These are phyloP conservation scores for Austroboletus novae-zelandiae DNA, from an alignment of 1,284 basidiomycete species.

Conservation along the genomic window DNA sequence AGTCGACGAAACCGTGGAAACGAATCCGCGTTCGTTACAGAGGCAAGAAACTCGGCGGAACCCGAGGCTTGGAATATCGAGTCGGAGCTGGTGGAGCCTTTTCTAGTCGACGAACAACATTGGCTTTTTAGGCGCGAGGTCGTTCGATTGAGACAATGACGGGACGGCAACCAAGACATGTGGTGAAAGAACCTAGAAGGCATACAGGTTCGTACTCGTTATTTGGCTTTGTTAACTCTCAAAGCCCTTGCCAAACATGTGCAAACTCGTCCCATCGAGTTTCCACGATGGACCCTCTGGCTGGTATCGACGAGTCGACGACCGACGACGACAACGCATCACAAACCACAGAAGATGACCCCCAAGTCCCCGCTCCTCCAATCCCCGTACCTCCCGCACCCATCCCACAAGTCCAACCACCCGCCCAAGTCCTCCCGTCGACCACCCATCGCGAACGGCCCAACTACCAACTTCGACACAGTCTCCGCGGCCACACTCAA, in stretches of 20 bases:
- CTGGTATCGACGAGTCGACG: slow-evolving; percentile 63
- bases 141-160: neutral
- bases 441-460: slow-evolving; percentile 51
- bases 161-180: slow-evolving; percentile 15
- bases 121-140: neutral
- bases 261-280: slow-evolving; percentile 19
- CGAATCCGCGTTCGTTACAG: slow-evolving; percentile 37
- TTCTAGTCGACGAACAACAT: slow-evolving; percentile 4
- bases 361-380: slow-evolving; percentile 57
- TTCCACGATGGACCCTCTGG: slow-evolving; percentile 26
- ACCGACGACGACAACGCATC: slow-evolving; percentile 77
- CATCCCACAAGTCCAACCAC: slow-evolving; percentile 32
- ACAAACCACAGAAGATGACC: slow-evolving; percentile 80
- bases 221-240: slow-evolving; percentile 23
- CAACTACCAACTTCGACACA: slow-evolving; percentile 67
- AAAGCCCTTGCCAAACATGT: slow-evolving; percentile 22
- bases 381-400: slow-evolving; percentile 36
- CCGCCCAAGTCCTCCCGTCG: slow-evolving; percentile 22
- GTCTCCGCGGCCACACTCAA: slow-evolving; percentile 67
- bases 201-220: neutral
- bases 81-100: slow-evolving; percentile 12
- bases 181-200: neutral
- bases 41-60: slow-evolving; percentile 46
- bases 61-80: slow-evolving; percentile 35
- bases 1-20: slow-evolving; percentile 45